These are phyloP conservation scores for Triadica sebifera DNA, from an alignment of 345 rosid species.

Conservation along the genomic window DNA sequence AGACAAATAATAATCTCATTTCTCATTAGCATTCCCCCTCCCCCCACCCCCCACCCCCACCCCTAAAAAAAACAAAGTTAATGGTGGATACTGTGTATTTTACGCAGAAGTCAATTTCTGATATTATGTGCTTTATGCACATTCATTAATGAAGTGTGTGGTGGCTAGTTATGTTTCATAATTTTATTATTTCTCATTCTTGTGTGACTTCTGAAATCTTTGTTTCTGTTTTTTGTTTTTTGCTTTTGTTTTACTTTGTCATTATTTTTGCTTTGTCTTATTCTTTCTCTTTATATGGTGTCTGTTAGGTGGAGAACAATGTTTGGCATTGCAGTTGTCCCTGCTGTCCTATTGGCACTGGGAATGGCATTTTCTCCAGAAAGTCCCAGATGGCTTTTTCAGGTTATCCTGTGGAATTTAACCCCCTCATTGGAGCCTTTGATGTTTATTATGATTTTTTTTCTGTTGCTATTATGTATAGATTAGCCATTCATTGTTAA, in stretches of 20 bases:
- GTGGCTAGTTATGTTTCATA: background rate
- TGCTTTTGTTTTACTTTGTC: background rate
- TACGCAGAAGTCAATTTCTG: background rate
- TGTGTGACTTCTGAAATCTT: background rate
- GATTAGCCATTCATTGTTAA: background rate
- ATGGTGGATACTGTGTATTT: background rate
- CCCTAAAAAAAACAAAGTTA: background rate
- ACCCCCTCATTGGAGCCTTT: background rate
- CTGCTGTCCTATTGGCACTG: constrained; percentile 76
- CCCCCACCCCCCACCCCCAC: too few relatives aligned
- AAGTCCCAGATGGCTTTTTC: constrained; percentile 99
- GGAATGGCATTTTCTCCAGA: constrained; percentile 94
- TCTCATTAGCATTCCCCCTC: background rate
- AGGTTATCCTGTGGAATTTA: constrained; percentile 45
- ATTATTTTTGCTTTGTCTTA: background rate
- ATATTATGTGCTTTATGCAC: background rate
- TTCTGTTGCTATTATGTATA: background rate
- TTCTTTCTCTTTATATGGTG: constrained; percentile 3
- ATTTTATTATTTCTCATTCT: background rate
- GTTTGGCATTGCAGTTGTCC: constrained; percentile 81
- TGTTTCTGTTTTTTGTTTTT: too few relatives aligned
- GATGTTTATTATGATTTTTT: background rate
- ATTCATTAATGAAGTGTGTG: background rate
- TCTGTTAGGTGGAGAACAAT: constrained; percentile 93
- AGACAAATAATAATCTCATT: background rate